Evolutionary conservation across 495 filamentous ascomycete genomes (phyloP).

Genomic region (Daldinia decipiens): DNA sequence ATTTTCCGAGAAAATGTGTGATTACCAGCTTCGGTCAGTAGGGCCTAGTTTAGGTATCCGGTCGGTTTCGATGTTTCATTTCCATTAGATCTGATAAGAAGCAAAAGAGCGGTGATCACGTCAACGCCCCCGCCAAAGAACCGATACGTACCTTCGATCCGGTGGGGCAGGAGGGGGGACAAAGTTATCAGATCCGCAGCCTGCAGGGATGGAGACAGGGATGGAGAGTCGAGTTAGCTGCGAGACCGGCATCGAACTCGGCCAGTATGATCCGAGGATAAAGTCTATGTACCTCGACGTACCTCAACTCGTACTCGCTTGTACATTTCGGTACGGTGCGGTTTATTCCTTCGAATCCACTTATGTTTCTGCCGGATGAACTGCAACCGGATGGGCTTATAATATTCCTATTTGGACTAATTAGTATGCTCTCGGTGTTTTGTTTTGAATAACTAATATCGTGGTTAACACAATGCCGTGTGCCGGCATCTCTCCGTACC

Average conservation of each 20-base stretch:
- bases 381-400: not conserved
- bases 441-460: not conserved
- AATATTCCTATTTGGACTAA: not conserved
- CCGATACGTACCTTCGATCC: not conserved
- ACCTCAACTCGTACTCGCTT: conserved; percentile 1
- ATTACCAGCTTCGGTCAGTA: conserved; percentile 5
- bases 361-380: not conserved
- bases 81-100: conserved; percentile 39
- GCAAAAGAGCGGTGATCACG: conserved; percentile 37
- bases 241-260: conserved; percentile 31
- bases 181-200: conserved; percentile 48
- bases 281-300: not conserved
- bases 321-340: conserved; percentile 16
- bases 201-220: conserved; percentile 37
- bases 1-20: not conserved
- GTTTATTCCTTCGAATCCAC: not conserved
- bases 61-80: conserved; percentile 20
- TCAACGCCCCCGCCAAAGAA: conserved; percentile 19
- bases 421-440: not conserved
- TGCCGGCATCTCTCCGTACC: not conserved
- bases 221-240: conserved; percentile 9
- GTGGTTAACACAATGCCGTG: not conserved
- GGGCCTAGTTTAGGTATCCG: not conserved
- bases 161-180: conserved; percentile 28
- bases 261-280: conserved; percentile 25